Base-by-base conservation (phyloP, 2,329 filamentous ascomycete genomes). In the Aspergillus brasiliensis region DNA sequence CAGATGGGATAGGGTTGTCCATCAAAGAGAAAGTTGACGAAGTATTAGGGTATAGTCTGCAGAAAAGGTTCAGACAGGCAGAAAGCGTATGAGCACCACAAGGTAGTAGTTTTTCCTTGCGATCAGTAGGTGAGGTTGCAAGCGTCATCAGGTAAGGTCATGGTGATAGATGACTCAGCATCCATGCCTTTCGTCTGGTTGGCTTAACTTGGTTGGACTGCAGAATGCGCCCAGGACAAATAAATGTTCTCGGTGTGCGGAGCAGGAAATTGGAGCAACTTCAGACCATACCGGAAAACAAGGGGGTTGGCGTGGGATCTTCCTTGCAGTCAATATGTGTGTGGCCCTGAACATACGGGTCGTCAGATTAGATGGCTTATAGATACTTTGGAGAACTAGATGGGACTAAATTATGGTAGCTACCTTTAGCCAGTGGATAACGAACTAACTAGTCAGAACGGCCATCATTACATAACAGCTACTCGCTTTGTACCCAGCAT, bases 121-220 rank as follows among this genome's bases (percentile, higher is more conserved):
- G 34, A 48, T 31, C 46, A 47, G 21, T 54, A 15, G 64, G 62
- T 58, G 55, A 62, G 31, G 64, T 59, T 70, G 66, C 65, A 68
- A 67, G 68, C 73, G 73, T 76, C 74, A 76, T 76, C 66, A 62
- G 73, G 65, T 63, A 68, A 66, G 67, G 67, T 75, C 72, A 73
- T 65, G 56, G 49, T 62, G 67, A 73, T 72, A 71, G 71, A 67
- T 75, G 73, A 75, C 73, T 75, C 40, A 44, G 40, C 40, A 44
- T 44, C 5, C 40, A 44, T 21, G 10, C 40, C 40, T 23, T 44
- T 21, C 40, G 40, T 44, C 40, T 11, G 11, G 15, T 23, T 13
- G 19, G 40, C n/a, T 44, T 23, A 6, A 23, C 19, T 44, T 11
- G 40, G 13, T 44, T 21, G 40, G 40, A 23, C 40, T 44, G 40